Conservation (phyloP, 768 basidiomycete genomes). For the Mycena venus region DNA sequence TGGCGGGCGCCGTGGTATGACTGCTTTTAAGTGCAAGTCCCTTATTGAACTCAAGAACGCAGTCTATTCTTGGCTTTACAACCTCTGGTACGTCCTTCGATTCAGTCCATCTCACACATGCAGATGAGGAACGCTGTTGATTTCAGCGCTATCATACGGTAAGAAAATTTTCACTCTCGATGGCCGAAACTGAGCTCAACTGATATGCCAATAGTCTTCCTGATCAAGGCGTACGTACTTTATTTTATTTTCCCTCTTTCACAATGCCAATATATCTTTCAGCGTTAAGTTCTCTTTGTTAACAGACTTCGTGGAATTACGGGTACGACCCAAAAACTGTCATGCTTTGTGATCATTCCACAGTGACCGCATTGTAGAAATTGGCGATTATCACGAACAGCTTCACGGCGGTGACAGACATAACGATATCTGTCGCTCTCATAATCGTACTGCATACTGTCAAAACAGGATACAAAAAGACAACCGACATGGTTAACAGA, state of each 20-base stretch:
- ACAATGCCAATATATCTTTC: background rate
- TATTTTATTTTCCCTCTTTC: background rate
- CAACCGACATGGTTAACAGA: slow-evolving; percentile 30
- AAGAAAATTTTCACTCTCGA: background rate
- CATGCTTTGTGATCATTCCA: background rate
- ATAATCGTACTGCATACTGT: slow-evolving; percentile 11
- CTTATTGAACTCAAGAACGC: background rate
- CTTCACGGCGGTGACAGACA: slow-evolving; percentile 18
- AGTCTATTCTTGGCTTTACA: slow-evolving; percentile 31
- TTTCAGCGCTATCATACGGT: too few species aligned
- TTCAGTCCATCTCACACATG: background rate
- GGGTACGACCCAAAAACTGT: background rate
- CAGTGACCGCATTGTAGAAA: background rate
- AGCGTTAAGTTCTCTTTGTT: slow-evolving; percentile 16
- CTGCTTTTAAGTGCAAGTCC: background rate
- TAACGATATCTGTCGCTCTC: slow-evolving; percentile 21
- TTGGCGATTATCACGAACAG: slow-evolving; percentile 22
- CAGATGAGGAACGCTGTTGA: background rate
- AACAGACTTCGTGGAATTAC: slow-evolving; percentile 1
- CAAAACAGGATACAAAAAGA: slow-evolving; percentile 29
- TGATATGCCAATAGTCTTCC: slow-evolving; percentile 17
- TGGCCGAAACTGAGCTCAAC: background rate
- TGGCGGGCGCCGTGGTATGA: slow-evolving; percentile 21
- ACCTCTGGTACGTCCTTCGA: slow-evolving; percentile 20
- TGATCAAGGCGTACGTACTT: slow-evolving; percentile 25